Base-by-base conservation (phyloP, 2,329 filamentous ascomycete species). In the Didymella glomerata region DNA sequence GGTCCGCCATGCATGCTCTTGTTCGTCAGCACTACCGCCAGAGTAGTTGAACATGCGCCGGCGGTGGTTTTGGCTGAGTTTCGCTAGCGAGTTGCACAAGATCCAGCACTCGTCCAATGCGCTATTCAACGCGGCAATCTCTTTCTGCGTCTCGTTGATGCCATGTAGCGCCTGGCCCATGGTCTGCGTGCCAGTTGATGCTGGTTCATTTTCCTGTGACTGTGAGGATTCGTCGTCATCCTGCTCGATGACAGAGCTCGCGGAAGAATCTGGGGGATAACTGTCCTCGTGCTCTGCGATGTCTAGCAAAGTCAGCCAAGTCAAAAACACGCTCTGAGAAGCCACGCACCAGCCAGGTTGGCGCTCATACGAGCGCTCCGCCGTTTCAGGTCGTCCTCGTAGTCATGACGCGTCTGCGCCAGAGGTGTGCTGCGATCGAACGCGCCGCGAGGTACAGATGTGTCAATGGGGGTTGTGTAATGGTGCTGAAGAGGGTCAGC, bases 101-200 rank as follows among this genome's bases (percentile, higher is more conserved):
- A 90, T 96, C 93, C 93, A 97, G 77, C 93, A 97, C 79, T 97
- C 92, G 62, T 90, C 87, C 16, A 97, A 82, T 2, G 93, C 92
- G 28, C 86, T 87, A 62, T 86, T 87, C n/a, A 97, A 80, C 8
- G 90, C 89, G 25, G 79, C 81, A 24, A 91, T 81, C 68, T 92
- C 89, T 49, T 83, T 81, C 54, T 86, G 81, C n/a, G 85, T 82
- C 55, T 85, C 81, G 60, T 84, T 85, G 30, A 83, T 82, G 69
- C 83, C 83, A 45, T 85, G 80, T 55, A 88, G 83, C 28, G 82
- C 82, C 56, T 89, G 75, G 20, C 77, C 78, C 74, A 81, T 80
- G 6, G 72, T 77, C 46, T 77, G 76, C 4, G 76, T 72, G 28
- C 61, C 63, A 25, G 63, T 70, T 64, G 56, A 67, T 52, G 47